Percentiles rank a stretch among this genome's conserved stretches.
Evolutionary conservation across 768 basidiomycete species (phyloP).

Genomic region (Cystobasidiopsis lactophilus): DNA sequence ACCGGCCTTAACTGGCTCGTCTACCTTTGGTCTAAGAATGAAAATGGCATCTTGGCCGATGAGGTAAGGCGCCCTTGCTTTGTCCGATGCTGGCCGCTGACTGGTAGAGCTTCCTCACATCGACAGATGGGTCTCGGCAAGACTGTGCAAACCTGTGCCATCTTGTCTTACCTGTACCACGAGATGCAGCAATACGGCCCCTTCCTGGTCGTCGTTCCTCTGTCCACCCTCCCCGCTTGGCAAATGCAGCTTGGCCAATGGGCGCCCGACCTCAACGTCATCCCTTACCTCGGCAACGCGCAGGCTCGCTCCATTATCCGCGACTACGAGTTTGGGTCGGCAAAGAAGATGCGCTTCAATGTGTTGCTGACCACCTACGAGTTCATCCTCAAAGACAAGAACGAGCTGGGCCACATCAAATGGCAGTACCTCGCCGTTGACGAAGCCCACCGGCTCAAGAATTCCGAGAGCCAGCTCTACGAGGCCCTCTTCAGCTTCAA

Average conservation of each 20-base stretch:
- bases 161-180: constrained; percentile 86
- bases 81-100: background rate
- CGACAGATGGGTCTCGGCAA: constrained; percentile 93
- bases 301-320: constrained; percentile 75
- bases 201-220: constrained; percentile 88
- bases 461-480: constrained; percentile 89
- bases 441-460: constrained; percentile 95
- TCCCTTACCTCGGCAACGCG: constrained; percentile 84
- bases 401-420: constrained; percentile 74
- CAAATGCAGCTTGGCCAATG: constrained; percentile 79
- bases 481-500: constrained; percentile 76
- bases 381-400: constrained; percentile 67
- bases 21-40: constrained; percentile 79
- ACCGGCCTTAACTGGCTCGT: constrained; percentile 98
- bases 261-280: constrained; percentile 91
- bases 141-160: constrained; percentile 84
- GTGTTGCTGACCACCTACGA: constrained; percentile 94
- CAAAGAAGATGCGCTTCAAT: constrained; percentile 78
- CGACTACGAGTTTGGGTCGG: constrained; percentile 75
- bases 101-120: too few species aligned
- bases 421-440: constrained; percentile 95
- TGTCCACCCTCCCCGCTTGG: constrained; percentile 97
- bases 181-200: constrained; percentile 81
- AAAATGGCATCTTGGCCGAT: constrained; percentile 92
- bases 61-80: constrained; percentile 30